Evolutionary conservation across 1,139 yeast genomes (phyloP).

Genomic region (Pichia sp.): DNA sequence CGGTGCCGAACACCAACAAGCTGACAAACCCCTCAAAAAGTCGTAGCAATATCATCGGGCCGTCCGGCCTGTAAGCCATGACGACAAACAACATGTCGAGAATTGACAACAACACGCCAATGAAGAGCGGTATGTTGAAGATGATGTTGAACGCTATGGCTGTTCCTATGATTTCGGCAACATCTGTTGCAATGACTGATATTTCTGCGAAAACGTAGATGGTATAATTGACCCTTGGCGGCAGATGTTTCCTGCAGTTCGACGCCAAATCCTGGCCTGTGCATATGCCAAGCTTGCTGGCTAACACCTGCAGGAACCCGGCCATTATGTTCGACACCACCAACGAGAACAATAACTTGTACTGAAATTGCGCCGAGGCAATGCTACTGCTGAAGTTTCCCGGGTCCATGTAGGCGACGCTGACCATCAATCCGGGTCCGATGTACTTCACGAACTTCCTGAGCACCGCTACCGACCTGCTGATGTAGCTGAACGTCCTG

Average conservation of each 20-base stretch:
- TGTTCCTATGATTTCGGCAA: constrained; percentile 92
- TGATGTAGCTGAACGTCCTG: not conserved
- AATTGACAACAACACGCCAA: constrained; percentile 79
- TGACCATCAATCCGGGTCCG: constrained; percentile 93
- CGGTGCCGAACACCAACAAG: constrained; percentile 72
- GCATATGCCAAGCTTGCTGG: constrained; percentile 83
- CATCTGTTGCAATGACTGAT: constrained; percentile 88
- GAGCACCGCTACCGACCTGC: constrained; percentile 18
- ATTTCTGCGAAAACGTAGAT: constrained; percentile 76
- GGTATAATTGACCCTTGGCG: constrained; percentile 53
- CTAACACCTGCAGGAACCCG: constrained; percentile 74
- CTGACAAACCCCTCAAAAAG: constrained; percentile 81
- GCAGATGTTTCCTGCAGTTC: constrained; percentile 73
- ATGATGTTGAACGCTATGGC: constrained; percentile 85
- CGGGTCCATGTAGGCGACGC: constrained; percentile 97
- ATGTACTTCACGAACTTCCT: constrained; percentile 61
- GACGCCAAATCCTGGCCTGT: constrained; percentile 89
- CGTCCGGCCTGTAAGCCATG: constrained; percentile 85
- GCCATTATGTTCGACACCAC: constrained; percentile 84
- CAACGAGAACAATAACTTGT: constrained; percentile 74
- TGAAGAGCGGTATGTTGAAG: constrained; percentile 66
- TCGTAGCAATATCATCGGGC: constrained; percentile 72
- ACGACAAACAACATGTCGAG: constrained; percentile 80
- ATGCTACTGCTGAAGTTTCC: constrained; percentile 96
- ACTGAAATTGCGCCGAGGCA: constrained; percentile 73